Evolutionary conservation across 2,329 filamentous ascomycete genomes (phyloP), one percentile per base, ranked within the genome.

Genomic region (Aspergillus pseudoglaucus): DNA sequence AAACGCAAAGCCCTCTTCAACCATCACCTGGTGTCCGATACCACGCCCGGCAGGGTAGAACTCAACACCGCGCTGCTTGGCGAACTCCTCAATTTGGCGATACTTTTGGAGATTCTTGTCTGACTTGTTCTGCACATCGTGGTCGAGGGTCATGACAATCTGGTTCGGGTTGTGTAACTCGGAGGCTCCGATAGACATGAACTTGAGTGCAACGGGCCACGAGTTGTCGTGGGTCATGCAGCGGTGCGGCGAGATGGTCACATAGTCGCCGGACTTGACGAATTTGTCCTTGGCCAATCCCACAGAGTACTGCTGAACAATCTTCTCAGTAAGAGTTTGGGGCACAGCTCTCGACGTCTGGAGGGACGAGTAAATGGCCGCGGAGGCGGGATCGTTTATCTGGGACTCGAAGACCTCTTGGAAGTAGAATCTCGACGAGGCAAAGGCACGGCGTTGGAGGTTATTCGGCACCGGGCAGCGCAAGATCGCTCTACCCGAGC

Each of bases 281-380:
- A 78, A 74, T 72, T 95, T 95, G 50, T 83, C 88, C 9, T 81
- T 67, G 1, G 87, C 70, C 1, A 95, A 78, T 8, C 84, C 88
- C n/a, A 90, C 77, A 0, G 88, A 79, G 67, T 95, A 85, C 14
- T 78, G 72, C 66, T 96, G 90, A 0, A 95, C 84, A 50, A 96
- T 95, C 75, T 95, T 95, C 67, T 96, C 90, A 2, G 88, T 93
- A 45, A 95, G 70, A 2, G 88, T 96, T 69, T 95, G 90, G 0
- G 87, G 80, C 8, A 59, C 53, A 35, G 56, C 53, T 38, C 55
- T 54, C 66, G 74, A 59, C 7, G 80, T 79, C 67, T 88, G 87
- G 61, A 85, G 79, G 30, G 88, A 84, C 37, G 85, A 82, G 54
- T 94, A 82, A 53, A 95, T 80, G 50, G 89, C 83, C 58, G 87